Base-by-base conservation (phyloP, 2,329 filamentous ascomycete genomes). In the Claviceps purpurea region DNA sequence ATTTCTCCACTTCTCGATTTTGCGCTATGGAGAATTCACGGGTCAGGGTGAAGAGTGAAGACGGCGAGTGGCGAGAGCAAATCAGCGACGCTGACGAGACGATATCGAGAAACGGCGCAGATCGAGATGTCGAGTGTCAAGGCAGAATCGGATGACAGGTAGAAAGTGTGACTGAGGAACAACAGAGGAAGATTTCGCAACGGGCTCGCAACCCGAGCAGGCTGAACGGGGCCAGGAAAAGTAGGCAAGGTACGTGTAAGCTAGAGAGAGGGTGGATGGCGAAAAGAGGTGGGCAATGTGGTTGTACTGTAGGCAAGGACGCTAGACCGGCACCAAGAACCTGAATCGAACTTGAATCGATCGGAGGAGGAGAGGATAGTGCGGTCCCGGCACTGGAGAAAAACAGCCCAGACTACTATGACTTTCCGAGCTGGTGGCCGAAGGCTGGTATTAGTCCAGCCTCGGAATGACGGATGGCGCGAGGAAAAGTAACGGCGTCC, bases 241-340 rank as follows among this genome's bases (percentile, higher is more conserved):
- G 41, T 24, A 43, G 40, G 30, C 16, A 40, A 40, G 39, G 18
- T 24, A 43, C 13, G 22, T 30, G 24, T n/a, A 49, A 45, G 44
- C 41, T 30, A 39, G 38, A 38, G 39, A 42, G 44, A 45, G 43
- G 20, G 20, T 53, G 43, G 49, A 47, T 46, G 20, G 50, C 37
- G 30, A 24, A 26, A n/a, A 24, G 45, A 45, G 50, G 47, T 46
- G 50, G 48, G 52, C 50, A 49, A 49, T 51, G 52, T 34, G 10
- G 30, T 34, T 34, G 30, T 34, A 34, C 49, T 52, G 42, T 42
- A 52, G 44, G 47, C 50, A 54, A 54, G 49, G 47, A 52, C 50
- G 52, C 44, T 43, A 46, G 24, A 50, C 22, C 18, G 50, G 37
- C 48, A 52, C 48, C 39, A 30, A 45, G 48, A 47, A 24, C 41